Conservation (phyloP, 176 grass and related monocot genomes). For the Lolium perenne region DNA sequence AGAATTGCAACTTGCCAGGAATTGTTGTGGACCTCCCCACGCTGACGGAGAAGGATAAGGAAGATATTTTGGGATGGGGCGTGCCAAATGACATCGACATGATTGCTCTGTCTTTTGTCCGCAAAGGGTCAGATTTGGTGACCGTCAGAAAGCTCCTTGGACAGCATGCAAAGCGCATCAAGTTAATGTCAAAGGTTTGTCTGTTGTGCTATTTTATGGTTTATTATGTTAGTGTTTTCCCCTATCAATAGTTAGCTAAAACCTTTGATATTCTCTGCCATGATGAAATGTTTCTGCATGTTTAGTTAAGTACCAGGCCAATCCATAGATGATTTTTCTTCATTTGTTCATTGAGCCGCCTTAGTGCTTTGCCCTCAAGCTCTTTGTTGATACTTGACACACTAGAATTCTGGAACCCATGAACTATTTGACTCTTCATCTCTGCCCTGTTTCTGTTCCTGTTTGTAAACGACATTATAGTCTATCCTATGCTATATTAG, state of each 20-base stretch:
- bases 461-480: not conserved
- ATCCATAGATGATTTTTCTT: not conserved
- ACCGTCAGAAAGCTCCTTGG: slow-evolving; percentile 77
- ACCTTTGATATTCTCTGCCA: not conserved
- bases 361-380: not conserved
- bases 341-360: not conserved
- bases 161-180: slow-evolving; percentile 74
- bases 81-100: slow-evolving; percentile 92
- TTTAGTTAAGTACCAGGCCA: not conserved
- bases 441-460: not conserved
- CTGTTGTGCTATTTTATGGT: not conserved
- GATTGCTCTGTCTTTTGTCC: slow-evolving; percentile 89
- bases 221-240: not conserved
- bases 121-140: slow-evolving; percentile 95
- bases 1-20: slow-evolving; percentile 93
- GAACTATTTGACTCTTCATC: not conserved
- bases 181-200: slow-evolving; percentile 95
- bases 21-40: slow-evolving; percentile 91
- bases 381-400: not conserved
- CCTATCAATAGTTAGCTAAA: not conserved
- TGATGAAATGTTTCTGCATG: not conserved
- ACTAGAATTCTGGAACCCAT: not conserved
- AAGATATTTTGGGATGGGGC: slow-evolving; percentile 88
- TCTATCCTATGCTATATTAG: not conserved
- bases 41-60: slow-evolving; percentile 86